These are phyloP conservation scores for Puccinellia tenuiflora DNA, from an alignment of 176 grass and related monocot genomes.

Conservation along the genomic window DNA sequence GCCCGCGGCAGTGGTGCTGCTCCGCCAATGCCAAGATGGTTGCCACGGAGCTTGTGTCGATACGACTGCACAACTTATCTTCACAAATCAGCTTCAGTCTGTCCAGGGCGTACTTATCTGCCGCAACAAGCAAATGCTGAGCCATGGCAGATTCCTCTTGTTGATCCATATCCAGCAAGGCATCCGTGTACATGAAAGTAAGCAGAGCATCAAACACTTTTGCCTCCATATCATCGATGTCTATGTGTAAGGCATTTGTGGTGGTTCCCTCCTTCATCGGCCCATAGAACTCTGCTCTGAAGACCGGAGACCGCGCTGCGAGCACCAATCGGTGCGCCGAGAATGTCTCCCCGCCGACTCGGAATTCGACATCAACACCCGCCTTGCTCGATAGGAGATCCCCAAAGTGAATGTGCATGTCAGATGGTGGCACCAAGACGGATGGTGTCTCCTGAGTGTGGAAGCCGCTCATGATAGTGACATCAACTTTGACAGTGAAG, in stretches of 20 bases:
- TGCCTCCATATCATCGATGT: conserved; percentile 28
- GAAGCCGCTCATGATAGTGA: background rate
- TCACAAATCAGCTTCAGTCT: conserved; percentile 45
- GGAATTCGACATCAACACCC: conserved; percentile 33
- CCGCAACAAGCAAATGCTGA: conserved; percentile 32
- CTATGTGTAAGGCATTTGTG: conserved; percentile 8
- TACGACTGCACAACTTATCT: conserved; percentile 11
- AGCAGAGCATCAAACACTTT: background rate
- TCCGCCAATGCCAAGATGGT: conserved; percentile 1
- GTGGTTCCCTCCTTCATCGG: conserved; percentile 24
- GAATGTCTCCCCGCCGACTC: conserved; percentile 24
- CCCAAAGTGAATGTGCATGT: conserved; percentile 25
- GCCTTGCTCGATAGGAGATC: conserved; percentile 17
- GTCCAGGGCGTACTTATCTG: conserved; percentile 35
- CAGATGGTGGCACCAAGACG: background rate
- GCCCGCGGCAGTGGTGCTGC: background rate
- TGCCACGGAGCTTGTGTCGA: background rate
- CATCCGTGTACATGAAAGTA: background rate
- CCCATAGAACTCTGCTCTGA: conserved; percentile 30
- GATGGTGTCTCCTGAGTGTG: background rate
- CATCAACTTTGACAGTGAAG: background rate
- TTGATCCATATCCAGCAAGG: background rate
- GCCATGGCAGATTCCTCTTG: background rate
- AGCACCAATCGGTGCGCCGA: conserved; percentile 33
- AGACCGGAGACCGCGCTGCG: conserved; percentile 38